A percentile compares a stretch with the other conserved stretches of the same genome.
Evolutionary conservation across 164 flowering plant genomes (phyloP).

Genomic region (Platanus orientalis): DNA sequence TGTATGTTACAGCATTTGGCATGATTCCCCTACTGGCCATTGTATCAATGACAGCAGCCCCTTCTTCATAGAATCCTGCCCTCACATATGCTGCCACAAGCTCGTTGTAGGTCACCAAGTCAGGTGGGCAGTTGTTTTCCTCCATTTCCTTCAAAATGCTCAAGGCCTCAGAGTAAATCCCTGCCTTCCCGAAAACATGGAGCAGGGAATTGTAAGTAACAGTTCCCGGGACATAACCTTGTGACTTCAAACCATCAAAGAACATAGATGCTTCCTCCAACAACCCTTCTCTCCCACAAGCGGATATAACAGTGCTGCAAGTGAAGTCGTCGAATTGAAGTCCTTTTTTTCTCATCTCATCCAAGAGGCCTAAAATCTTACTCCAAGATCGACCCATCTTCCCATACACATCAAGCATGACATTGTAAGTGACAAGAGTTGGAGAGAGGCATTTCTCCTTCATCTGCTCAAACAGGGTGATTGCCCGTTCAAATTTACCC

Average conservation of each 20-base stretch:
- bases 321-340: slow-evolving; percentile 78
- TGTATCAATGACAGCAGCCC: slow-evolving; percentile 55
- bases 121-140: slow-evolving; percentile 61
- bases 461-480: slow-evolving; percentile 49
- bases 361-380: slow-evolving; percentile 54
- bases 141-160: slow-evolving; percentile 49
- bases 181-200: slow-evolving; percentile 80
- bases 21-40: too few species aligned
- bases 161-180: slow-evolving; percentile 62
- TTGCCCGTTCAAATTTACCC: slow-evolving; percentile 55
- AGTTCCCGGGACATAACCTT: too few species aligned
- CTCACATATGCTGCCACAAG: slow-evolving; percentile 75
- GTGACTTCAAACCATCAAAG: slow-evolving; percentile 48
- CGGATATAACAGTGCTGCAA: too few species aligned
- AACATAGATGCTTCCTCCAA: slow-evolving; percentile 69
- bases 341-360: slow-evolving; percentile 64
- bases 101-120: slow-evolving; percentile 79
- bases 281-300: slow-evolving; percentile 80
- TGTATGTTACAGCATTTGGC: too few species aligned
- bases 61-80: slow-evolving; percentile 83
- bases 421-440: slow-evolving; percentile 82
- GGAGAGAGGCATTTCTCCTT: slow-evolving; percentile 54
- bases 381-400: slow-evolving; percentile 86
- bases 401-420: slow-evolving; percentile 87
- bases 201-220: too few species aligned